These are phyloP conservation scores for Globisporangium middletonii DNA, from an alignment of 352 stramenopile species.

Conservation along the genomic window DNA sequence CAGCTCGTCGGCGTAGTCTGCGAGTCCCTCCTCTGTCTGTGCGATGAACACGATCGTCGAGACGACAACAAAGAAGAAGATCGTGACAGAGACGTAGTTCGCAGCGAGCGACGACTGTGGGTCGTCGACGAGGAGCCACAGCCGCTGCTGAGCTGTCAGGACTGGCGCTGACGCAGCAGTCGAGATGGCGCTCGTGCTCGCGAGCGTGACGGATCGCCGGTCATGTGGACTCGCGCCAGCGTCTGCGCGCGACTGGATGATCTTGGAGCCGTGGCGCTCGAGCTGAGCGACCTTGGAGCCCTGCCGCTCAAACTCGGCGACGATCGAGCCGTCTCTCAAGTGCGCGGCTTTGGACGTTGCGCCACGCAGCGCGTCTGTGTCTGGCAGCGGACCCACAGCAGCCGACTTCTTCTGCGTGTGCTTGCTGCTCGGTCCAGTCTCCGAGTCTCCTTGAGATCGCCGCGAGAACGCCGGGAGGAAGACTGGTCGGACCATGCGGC, in stretches of 20 bases:
- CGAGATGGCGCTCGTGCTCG: not conserved
- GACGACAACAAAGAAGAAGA: conserved; percentile 62
- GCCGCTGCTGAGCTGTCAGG: not conserved
- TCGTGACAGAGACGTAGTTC: conserved; percentile 55
- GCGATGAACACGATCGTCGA: conserved; percentile 66
- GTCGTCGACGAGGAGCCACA: conserved; percentile 65
- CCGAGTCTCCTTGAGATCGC: not conserved
- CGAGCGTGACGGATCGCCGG: not conserved
- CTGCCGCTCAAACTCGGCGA: conserved; percentile 1
- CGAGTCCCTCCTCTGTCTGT: conserved; percentile 50
- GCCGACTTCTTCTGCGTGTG: conserved; percentile 9
- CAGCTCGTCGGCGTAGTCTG: conserved; percentile 26
- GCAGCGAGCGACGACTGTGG: conserved; percentile 49
- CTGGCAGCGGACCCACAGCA: not conserved
- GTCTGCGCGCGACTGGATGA: not conserved
- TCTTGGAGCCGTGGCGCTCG: conserved; percentile 2
- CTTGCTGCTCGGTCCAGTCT: conserved; percentile 6
- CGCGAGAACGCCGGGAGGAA: conserved; percentile 23
- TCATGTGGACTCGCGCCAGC: not conserved
- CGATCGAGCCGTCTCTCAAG: not conserved
- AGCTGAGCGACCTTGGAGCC: conserved; percentile 6
- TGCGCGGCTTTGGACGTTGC: not conserved
- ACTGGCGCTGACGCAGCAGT: conserved; percentile 1
- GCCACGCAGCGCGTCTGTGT: not conserved
- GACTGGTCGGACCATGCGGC: conserved; percentile 25